Base-by-base conservation (phyloP, 1,139 yeast species). In the Hemisphaericaspora xylofermentans region DNA sequence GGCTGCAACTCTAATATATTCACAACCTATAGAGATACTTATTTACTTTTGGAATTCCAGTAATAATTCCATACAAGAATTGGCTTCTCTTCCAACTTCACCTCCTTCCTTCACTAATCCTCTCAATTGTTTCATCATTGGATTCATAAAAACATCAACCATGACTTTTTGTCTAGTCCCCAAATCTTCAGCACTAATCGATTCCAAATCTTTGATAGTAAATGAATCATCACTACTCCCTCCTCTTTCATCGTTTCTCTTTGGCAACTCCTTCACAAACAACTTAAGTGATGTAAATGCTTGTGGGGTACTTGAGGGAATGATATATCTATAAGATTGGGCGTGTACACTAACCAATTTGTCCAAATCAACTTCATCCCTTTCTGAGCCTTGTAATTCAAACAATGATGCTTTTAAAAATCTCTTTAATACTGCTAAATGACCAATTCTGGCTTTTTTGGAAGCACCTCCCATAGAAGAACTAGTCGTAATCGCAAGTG, bases 81-180 rank as follows among this genome's bases (percentile, higher is more conserved):
- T 72, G 9, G 88, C 84, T 38, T 71, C 72, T 46, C 82, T 75
- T 3, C 89, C 93, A 10, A 76, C 66, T 45, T 84, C 89, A 3
- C 94, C 94, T 8, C 89, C 91, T 52, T 87, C 95, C 51, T 80
- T 81, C 8, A 78, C 59, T 33, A 80, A 58, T 31, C 68, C 66
- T 2, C 62, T 68, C 22, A 85, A 66, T 35, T 88, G 87, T 39
- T 68, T 68, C 18, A 55, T 40, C 49, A 86, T 66, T 8, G 78
- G 78, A 1, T 60, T 60, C 39, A 65, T 54, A 53, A 80, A 82
- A n/a, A 76, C 71, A 41, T 78, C 83, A 26, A 69, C 56, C 47
- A 84, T 61, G 1, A 84, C 68, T 42, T 72, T 73, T 29, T 75
- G 63, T 50, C 97, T 71, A 1, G 89, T 83, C 13, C 70, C 71